These are phyloP conservation scores for Trichosporon inkin DNA, from an alignment of 1,284 basidiomycete genomes.

Conservation along the genomic window DNA sequence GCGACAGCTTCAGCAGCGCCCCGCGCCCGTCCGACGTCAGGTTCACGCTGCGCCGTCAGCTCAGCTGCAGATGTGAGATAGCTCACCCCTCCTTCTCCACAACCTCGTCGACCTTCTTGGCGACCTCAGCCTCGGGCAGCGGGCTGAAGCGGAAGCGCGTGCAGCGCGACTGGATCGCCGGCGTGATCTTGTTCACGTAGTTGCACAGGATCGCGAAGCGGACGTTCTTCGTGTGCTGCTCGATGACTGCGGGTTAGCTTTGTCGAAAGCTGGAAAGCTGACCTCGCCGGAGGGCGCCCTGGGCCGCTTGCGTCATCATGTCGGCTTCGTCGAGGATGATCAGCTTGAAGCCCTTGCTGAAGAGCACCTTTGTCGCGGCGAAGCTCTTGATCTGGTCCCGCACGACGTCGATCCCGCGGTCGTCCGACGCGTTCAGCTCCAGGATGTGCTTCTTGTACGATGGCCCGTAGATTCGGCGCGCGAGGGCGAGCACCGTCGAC, in stretches of 20 bases:
- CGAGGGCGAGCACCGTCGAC: slow-evolving; percentile 94
- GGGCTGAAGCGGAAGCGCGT: slow-evolving; percentile 98
- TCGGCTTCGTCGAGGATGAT: slow-evolving; percentile 98
- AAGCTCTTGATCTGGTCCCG: slow-evolving; percentile 99
- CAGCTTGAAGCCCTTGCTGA: slow-evolving; percentile 89
- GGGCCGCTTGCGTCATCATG: slow-evolving; percentile 98
- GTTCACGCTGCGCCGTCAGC: slow-evolving; percentile 63
- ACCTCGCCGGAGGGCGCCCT: slow-evolving; percentile 85
- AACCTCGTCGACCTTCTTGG: slow-evolving; percentile 73
- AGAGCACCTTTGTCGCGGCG: slow-evolving; percentile 87
- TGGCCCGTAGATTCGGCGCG: slow-evolving; percentile 82
- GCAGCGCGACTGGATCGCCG: slow-evolving; percentile 97
- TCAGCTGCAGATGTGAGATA: background rate
- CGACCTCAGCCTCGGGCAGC: slow-evolving; percentile 77
- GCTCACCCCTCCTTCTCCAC: slow-evolving; percentile 79
- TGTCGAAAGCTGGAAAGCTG: slow-evolving; percentile 12
- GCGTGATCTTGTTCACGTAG: slow-evolving; percentile 99
- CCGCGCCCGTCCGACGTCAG: slow-evolving; percentile 79
- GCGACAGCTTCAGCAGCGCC: slow-evolving; percentile 85
- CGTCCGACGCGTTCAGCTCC: slow-evolving; percentile 97
- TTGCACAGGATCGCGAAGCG: slow-evolving; percentile 99
- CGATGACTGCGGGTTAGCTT: slow-evolving; percentile 63
- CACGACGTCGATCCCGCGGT: slow-evolving; percentile 96
- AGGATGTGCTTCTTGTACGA: slow-evolving; percentile 82
- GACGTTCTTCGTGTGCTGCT: slow-evolving; percentile 98